These are phyloP conservation scores for Saccharomycopsis sp. DNA, from an alignment of 805 yeast species.

Conservation along the genomic window DNA sequence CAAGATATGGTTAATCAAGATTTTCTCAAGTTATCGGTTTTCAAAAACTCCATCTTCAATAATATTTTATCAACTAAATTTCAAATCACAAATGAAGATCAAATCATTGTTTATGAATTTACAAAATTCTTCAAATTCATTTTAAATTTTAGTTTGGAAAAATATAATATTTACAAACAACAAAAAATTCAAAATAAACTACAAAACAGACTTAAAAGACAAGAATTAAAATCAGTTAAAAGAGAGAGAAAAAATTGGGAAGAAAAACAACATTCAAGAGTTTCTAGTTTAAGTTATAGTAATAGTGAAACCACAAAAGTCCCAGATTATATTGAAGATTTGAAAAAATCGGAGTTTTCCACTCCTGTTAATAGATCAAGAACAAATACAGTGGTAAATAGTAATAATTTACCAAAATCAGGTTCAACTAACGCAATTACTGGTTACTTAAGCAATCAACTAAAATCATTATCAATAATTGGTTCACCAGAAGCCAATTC, in stretches of 20 bases:
- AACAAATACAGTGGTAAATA: conserved; percentile 4
- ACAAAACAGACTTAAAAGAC: conserved; percentile 7
- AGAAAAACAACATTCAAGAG: conserved; percentile 2
- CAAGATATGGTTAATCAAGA: conserved; percentile 10
- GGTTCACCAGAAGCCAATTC: conserved; percentile 10
- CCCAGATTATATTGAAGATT: conserved; percentile 1
- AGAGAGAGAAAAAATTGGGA: conserved; percentile 9
- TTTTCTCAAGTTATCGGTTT: conserved; percentile 15
- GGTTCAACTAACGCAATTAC: conserved; percentile 1
- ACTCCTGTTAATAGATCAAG: conserved; percentile 13
- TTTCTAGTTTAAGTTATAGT: background rate
- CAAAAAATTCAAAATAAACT: conserved; percentile 12
- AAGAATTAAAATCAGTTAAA: conserved; percentile 10
- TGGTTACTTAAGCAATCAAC: conserved; percentile 11
- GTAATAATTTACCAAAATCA: background rate
- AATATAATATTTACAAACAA: conserved; percentile 5
- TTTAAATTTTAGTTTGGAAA: conserved; percentile 5
- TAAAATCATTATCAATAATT: conserved; percentile 12
- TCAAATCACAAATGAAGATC: conserved; percentile 8
- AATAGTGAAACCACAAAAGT: background rate
- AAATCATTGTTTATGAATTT: conserved; percentile 11
- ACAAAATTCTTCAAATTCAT: conserved; percentile 7
- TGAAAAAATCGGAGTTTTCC: background rate
- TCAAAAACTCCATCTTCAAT: conserved; percentile 12
- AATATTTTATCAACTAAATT: conserved; percentile 7